Percentiles rank a stretch among this genome's conserved stretches.
phyloP scores from a whole-genome alignment of 768 basidiomycete genomes.

The Stropharia rugosoannulata region DNA sequence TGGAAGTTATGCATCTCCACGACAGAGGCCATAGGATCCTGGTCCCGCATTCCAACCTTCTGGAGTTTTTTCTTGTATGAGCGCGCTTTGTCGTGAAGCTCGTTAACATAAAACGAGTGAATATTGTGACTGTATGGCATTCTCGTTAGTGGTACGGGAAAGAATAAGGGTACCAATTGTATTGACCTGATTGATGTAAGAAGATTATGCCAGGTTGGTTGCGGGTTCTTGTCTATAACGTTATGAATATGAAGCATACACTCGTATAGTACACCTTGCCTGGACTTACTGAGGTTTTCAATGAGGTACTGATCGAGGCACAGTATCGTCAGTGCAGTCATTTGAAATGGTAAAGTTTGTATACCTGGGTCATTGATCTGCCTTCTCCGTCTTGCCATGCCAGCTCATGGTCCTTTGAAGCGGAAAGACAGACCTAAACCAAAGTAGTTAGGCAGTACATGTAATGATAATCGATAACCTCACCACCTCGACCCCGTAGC shows the following conservation, averaged over 20 bases:
- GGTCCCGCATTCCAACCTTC: constrained; percentile 10
- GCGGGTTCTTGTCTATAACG: constrained; percentile 9
- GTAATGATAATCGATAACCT: background rate
- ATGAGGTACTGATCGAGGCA: constrained; percentile 14
- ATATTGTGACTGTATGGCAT: constrained; percentile 29
- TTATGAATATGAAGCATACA: constrained; percentile 9
- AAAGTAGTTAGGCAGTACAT: background rate
- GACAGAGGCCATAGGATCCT: background rate
- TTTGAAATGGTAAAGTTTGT: background rate
- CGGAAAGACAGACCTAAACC: constrained; percentile 31
- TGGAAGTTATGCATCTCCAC: constrained; percentile 19
- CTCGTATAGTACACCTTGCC: background rate
- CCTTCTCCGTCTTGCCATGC: constrained; percentile 34
- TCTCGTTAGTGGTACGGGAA: background rate
- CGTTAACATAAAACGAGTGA: constrained; percentile 23
- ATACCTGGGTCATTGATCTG: constrained; percentile 36
- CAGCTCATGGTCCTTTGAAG: constrained; percentile 34
- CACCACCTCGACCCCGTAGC: constrained; percentile 4
- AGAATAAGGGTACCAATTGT: background rate
- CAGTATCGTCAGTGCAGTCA: background rate
- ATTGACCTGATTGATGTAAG: constrained; percentile 27
- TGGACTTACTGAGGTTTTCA: background rate
- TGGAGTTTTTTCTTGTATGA: constrained; percentile 21
- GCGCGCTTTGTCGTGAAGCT: constrained; percentile 23
- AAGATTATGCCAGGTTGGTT: constrained; percentile 25